These are phyloP conservation scores for Lactifluus echinatus DNA, from an alignment of 768 basidiomycete genomes.

Conservation along the genomic window DNA sequence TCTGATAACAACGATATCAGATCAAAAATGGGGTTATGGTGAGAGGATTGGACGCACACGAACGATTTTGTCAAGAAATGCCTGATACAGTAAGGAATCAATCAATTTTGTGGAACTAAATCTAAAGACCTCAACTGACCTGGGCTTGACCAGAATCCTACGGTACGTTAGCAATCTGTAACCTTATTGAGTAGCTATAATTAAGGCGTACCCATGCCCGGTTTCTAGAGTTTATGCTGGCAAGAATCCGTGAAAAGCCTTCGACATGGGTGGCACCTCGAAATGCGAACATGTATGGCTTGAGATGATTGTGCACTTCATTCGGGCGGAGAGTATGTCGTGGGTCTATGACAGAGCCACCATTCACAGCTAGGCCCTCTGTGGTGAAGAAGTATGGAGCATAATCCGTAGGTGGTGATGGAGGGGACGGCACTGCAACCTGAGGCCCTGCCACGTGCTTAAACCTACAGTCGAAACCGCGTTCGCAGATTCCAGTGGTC, in stretches of 20 bases:
- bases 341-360: slow-evolving; percentile 1
- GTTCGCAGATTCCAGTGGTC: slow-evolving; percentile 23
- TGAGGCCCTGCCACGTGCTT: slow-evolving; percentile 20
- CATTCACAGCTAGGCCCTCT: slow-evolving; percentile 18
- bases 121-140: slow-evolving; percentile 12
- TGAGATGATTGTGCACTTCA: slow-evolving; percentile 24
- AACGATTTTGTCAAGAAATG: slow-evolving; percentile 22
- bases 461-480: slow-evolving; percentile 23
- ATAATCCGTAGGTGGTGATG: neutral
- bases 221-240: slow-evolving; percentile 20
- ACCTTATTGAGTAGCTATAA: neutral
- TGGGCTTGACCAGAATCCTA: slow-evolving; percentile 24
- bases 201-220: slow-evolving; percentile 20
- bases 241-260: slow-evolving; percentile 22
- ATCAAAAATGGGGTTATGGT: neutral
- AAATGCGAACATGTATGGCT: slow-evolving; percentile 22
- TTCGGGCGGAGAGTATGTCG: slow-evolving; percentile 15
- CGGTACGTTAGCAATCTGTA: neutral
- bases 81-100: slow-evolving; percentile 2
- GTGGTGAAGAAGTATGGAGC: slow-evolving; percentile 19
- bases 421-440: neutral
- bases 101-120: neutral
- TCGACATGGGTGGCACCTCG: slow-evolving; percentile 19
- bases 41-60: slow-evolving; percentile 15
- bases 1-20: slow-evolving; percentile 5